A percentile compares a stretch with the other conserved stretches of the same genome.
Conservation (phyloP, 2,329 filamentous ascomycete genomes). For the Colletotrichum destructivum region DNA sequence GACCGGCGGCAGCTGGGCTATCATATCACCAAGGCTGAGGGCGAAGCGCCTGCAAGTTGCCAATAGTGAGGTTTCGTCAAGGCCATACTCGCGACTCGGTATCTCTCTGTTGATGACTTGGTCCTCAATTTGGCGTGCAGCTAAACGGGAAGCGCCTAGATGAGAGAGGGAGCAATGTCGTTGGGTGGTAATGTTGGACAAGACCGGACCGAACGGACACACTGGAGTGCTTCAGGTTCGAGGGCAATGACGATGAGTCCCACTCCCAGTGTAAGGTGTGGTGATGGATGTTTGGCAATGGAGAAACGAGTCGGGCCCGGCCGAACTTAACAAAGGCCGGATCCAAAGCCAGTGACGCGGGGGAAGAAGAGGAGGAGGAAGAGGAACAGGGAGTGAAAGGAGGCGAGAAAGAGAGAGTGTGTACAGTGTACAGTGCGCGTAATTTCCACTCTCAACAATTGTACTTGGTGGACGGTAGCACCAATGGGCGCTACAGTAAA, state of each 20-base stretch:
- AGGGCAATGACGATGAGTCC: neutral
- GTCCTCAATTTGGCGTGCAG: neutral
- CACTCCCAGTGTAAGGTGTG: too few relatives aligned
- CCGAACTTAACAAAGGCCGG: slow-evolving; percentile 19
- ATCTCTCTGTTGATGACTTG: neutral
- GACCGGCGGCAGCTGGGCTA: slow-evolving; percentile 18
- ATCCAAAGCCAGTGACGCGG: slow-evolving; percentile 5
- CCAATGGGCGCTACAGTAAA: neutral
- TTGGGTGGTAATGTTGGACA: slow-evolving; percentile 28
- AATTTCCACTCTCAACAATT: neutral
- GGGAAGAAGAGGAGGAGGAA: neutral
- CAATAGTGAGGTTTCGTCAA: slow-evolving; percentile 37
- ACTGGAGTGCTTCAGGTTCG: slow-evolving; percentile 28
- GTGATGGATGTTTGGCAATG: neutral
- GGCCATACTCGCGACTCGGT: neutral
- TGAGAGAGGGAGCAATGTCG: neutral
- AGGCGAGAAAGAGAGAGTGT: neutral
- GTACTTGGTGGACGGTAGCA: too few relatives aligned
- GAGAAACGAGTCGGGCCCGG: slow-evolving; percentile 9
- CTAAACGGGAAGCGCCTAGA: slow-evolving; percentile 25
- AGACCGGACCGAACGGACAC: slow-evolving; percentile 15
- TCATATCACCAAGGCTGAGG: slow-evolving; percentile 24
- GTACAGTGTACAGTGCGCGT: neutral
- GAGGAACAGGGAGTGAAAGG: neutral
- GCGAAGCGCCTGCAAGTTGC: slow-evolving; percentile 27